Base-by-base conservation (phyloP, 805 yeast species). In the Ogataea populi-albae region DNA sequence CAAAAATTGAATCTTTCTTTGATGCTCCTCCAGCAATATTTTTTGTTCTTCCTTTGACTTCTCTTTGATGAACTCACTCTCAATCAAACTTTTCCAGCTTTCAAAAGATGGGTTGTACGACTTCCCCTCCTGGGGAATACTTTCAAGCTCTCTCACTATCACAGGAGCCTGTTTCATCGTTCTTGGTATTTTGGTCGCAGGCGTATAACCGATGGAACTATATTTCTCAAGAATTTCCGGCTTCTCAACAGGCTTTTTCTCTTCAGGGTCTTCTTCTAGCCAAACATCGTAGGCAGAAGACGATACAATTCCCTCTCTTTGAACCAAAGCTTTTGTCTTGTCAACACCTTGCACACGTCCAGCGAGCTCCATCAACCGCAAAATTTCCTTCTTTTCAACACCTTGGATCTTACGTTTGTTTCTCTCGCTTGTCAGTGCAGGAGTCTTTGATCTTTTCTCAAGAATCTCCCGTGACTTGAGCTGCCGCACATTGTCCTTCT, bases 31-130 rank as follows among this genome's bases (percentile, higher is more conserved):
- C 38, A 85, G 66, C 35, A 71, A 69, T 35, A 73, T 60, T 51
- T 83, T 73, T 50, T 77, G 71, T 40, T 77, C 76, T 50, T 86
- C 96, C 37, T 69, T 73, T 32, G 74, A 69, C 52, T 77, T 75
- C 52, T 87, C 95, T 36, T 69, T 66, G 34, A 57, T 69, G 49
- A 71, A 81, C 61, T 88, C 97, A 35, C 69, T 65, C 35, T 75
- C 66, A 34, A 93, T 75, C 48, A 89, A 69, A 14, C 60, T 62
- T 49, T 78, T 77, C 98, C 98, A 93, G 18, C 84, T 77, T 37
- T 81, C 83, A 45, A 80, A 67, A 9, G 91, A 73, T 17, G 98
- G 98, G 56, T 93, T 93, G 56, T 87, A 93, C 2, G 98, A 89
- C 58, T 83, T 85, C 37, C 98, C 98, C 2, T 81, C 93, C 50